Base-by-base conservation (phyloP, 805 yeast genomes). In the Groenewaldozyma salmanticensis region DNA sequence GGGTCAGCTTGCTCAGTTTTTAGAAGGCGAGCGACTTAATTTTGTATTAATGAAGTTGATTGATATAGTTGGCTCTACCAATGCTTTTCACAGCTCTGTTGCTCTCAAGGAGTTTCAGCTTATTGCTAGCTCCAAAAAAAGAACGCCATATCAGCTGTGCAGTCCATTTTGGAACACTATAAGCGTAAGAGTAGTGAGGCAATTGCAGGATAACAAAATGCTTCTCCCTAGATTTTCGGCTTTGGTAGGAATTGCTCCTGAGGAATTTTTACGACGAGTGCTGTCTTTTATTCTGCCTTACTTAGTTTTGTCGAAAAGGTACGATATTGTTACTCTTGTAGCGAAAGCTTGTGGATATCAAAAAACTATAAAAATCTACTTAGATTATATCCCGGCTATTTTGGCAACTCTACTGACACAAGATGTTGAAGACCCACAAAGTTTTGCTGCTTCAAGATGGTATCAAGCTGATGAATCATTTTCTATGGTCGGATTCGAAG, bases 161-260 rank as follows among this genome's bases (percentile, higher is more conserved):
- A 75, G 83, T 5, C 95, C 95, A 0, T 83, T 75, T 46, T 70
- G 92, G 52, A 87, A 90, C 2, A 72, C 79, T 27, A 66, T 87
- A 5, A 72, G 88, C 31, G 72, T 76, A 33, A 71, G 71, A 19
- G 68, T 85, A 15, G 77, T 85, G 3, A 74, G 74, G 46, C 67
- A 68, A 34, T 54, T 75, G 34, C 61, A 64, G 4, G 60, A 67
- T 2, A 72, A 72, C 41, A 75, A 78, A 0, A 62, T 67, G 3
- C 64, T 82, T 40, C 70, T 85, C 21, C 66, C 66, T 20, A 70
- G 74, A 43, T 66, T 90, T 15, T 74, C 87, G 4, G 77, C 75
- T 21, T 63, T 85, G 7, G 68, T 86, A 16, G 81, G 77, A 1
- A 73, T 85, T 35, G 68, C 82, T 1, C 65, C 70, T 2, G 68